Percentiles rank a stretch among this genome's conserved stretches.
These are phyloP conservation scores for Talaromyces sp. DNA, from an alignment of 2,329 filamentous ascomycete genomes.

Conservation along the genomic window DNA sequence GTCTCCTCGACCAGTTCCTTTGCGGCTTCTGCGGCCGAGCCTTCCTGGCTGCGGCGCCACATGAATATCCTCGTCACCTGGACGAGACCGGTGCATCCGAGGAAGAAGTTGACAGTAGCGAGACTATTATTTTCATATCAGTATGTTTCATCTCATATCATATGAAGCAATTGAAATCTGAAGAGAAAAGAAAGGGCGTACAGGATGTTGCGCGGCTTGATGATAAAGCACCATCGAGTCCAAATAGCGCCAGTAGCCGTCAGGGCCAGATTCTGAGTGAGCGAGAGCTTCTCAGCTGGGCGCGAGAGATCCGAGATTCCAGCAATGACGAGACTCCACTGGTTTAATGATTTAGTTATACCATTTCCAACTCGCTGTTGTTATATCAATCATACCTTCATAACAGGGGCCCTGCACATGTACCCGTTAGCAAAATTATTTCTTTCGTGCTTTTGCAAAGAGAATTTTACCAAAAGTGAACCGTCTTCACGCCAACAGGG, in stretches of 20 bases:
- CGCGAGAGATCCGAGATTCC: slow-evolving; percentile 88
- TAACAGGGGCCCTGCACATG: slow-evolving; percentile 72
- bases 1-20: slow-evolving; percentile 26
- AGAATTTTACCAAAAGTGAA: slow-evolving; percentile 99
- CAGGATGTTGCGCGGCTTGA: slow-evolving; percentile 89
- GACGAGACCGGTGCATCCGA: slow-evolving; percentile 76
- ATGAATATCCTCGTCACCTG: slow-evolving; percentile 73
- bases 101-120: slow-evolving; percentile 96
- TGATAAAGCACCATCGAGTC: slow-evolving; percentile 98
- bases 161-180: too few species aligned
- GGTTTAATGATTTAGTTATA: slow-evolving; percentile 7
- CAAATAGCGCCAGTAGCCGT: slow-evolving; percentile 91
- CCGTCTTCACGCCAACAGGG: slow-evolving; percentile 79
- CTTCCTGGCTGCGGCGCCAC: slow-evolving; percentile 55
- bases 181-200: slow-evolving; percentile 29
- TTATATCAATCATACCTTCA: slow-evolving; percentile 56
- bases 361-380: not conserved
- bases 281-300: slow-evolving; percentile 84
- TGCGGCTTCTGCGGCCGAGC: slow-evolving; percentile 30
- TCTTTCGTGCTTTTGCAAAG: too few species aligned
- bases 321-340: slow-evolving; percentile 90
- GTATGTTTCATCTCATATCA: too few species aligned
- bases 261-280: slow-evolving; percentile 86
- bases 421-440: slow-evolving; percentile 14
- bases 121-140: slow-evolving; percentile 51